A percentile compares a stretch with the other conserved stretches of the same genome.
Conservation (phyloP, 169 alveolate species). For the Plasmodium ovale region DNA sequence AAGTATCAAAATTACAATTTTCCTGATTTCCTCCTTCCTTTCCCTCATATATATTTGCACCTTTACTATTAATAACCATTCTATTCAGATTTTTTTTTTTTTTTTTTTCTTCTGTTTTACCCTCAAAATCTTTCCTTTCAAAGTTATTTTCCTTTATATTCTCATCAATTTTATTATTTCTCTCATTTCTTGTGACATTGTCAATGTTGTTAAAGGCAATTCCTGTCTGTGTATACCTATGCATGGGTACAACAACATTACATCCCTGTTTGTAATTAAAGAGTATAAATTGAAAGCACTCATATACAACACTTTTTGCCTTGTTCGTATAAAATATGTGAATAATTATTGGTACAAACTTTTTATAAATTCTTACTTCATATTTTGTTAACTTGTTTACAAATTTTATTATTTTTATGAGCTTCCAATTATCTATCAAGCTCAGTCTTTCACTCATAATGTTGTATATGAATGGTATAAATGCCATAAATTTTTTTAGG, state of each 20-base stretch:
- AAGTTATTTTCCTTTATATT: background rate
- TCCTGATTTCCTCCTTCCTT: background rate
- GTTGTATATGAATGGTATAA: constrained; percentile 45
- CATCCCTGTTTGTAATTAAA: constrained; percentile 23
- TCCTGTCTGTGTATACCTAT: background rate
- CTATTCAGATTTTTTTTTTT: background rate
- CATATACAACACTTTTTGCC: constrained; percentile 53
- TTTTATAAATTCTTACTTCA: constrained; percentile 46
- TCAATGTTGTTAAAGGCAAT: background rate
- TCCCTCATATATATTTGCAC: background rate
- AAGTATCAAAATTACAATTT: background rate
- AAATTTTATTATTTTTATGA: constrained; percentile 43
- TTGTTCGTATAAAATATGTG: constrained; percentile 44
- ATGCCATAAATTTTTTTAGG: constrained; percentile 29
- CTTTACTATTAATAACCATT: too few relatives aligned
- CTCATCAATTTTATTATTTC: background rate
- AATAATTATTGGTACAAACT: constrained; percentile 43
- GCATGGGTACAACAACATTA: background rate
- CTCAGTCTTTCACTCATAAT: constrained; percentile 30
- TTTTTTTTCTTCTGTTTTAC: too few relatives aligned
- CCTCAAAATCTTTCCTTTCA: background rate
- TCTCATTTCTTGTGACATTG: background rate
- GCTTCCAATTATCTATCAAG: constrained; percentile 50
- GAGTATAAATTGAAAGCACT: constrained; percentile 44
- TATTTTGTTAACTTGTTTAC: constrained; percentile 27